phyloP scores from a whole-genome alignment of 371 early-diverging fungal genomes.

The Actinomortierella wolfii region DNA sequence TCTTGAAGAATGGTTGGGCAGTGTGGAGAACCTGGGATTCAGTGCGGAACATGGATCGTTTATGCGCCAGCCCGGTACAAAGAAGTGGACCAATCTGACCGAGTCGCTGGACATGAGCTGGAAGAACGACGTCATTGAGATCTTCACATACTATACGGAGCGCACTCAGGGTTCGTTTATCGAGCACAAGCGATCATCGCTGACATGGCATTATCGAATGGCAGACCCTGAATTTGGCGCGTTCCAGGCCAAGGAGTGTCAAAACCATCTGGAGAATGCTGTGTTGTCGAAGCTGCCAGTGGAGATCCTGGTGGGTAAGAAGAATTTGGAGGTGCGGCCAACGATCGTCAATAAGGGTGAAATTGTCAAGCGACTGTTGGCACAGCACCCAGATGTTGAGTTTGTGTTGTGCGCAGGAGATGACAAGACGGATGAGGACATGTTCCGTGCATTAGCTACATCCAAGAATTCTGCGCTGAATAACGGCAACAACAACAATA shows the following conservation, averaged over 20 bases:
- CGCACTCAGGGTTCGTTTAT: slow-evolving; percentile 88
- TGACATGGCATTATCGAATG: slow-evolving; percentile 92
- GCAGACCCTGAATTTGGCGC: slow-evolving; percentile 79
- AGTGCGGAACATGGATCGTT: slow-evolving; percentile 79
- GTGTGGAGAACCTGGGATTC: slow-evolving; percentile 74
- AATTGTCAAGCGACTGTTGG: slow-evolving; percentile 84
- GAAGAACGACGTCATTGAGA: slow-evolving; percentile 84
- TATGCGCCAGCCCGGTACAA: slow-evolving; percentile 58
- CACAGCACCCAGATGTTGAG: slow-evolving; percentile 66
- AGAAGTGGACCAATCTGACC: slow-evolving; percentile 79
- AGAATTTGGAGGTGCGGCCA: slow-evolving; percentile 93
- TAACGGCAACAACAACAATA: slow-evolving; percentile 3
- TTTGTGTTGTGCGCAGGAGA: slow-evolving; percentile 96
- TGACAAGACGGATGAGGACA: slow-evolving; percentile 97
- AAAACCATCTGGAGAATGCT: slow-evolving; percentile 87
- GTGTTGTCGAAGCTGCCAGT: slow-evolving; percentile 90
- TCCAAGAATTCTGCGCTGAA: slow-evolving; percentile 12
- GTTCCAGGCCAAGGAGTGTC: slow-evolving; percentile 90
- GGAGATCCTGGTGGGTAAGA: slow-evolving; percentile 95
- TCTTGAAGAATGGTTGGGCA: slow-evolving; percentile 85
- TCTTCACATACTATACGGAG: slow-evolving; percentile 90
- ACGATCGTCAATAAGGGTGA: slow-evolving; percentile 85
- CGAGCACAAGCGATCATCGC: slow-evolving; percentile 81
- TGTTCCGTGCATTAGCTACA: slow-evolving; percentile 78
- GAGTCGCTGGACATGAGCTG: slow-evolving; percentile 85